Evolutionary conservation across 164 flowering plant genomes (phyloP), one percentile per base, ranked within the genome.

Genomic region (Vitis cinerea): DNA sequence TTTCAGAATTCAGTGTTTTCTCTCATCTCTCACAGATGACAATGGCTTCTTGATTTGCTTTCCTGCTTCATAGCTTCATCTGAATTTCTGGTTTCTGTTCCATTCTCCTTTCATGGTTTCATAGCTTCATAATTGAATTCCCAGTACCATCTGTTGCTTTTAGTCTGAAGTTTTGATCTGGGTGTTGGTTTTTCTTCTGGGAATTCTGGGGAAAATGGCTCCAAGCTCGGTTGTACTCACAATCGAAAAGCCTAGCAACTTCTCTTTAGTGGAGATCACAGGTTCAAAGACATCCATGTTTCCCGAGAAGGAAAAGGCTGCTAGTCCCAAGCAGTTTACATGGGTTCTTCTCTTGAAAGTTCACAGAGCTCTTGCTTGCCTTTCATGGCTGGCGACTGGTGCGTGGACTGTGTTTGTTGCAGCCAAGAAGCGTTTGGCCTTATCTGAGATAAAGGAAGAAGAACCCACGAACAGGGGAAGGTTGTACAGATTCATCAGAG

Each of bases 271-370:
- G 30, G 83, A 85, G 60, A 58, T 82, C 65, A 71, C 78, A 16
- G 76, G 64, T 23, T 5, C 77, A 8, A 73, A 72, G 23, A 64
- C 86, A 58, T 52, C 82, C 0, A 56, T 72, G 29, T 67, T 81
- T 59, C 77, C 64, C 3, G 89, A 87, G 57, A 90, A 90, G 64
- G 75, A 77, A 48, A 87, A 83, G 54, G 73, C 83, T 44, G 83
- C 70, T 2, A 85, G 83, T 63, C 74, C 84, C 13, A 90, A 89
- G 78, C 88, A 82, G 51, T 78, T 86, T 67, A 83, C 86, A 62
- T 84, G 90, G 90, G 73, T 87, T 44, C 82, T 89, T 30, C 73
- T 89, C 4, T 83, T 89, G 8, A 86, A 77, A 80, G 84, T 75
- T 47, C 76, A 89, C 68, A 86, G 81, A 75, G 78, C 74, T 48